Base-by-base conservation (phyloP, 2,329 filamentous ascomycete species). In the Curvularia sp. region DNA sequence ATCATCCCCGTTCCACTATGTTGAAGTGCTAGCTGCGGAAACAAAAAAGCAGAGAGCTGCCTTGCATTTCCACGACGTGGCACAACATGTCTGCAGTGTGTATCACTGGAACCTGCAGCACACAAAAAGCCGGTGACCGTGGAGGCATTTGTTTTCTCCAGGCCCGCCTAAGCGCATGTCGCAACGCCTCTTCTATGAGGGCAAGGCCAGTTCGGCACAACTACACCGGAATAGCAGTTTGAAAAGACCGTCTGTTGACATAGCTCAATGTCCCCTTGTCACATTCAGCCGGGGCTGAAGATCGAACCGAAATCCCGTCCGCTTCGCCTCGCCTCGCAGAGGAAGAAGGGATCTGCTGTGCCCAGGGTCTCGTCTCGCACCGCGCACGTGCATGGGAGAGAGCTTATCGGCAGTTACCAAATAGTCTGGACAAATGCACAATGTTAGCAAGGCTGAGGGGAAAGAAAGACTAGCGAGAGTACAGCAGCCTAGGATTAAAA, bases 151-250 rank as follows among this genome's bases (percentile, higher is more conserved):
- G 39, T 42, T 25, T 42, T 42, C 39, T 42, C 32, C 13, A 42
- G 6, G 42, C 43, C 50, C 38, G 51, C 45, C 51, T 45, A 55
- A 46, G 25, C 19, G 30, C 45, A 49, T 55, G 23, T 30, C 32
- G 19, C 12, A 18, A 45, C 34, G 34, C 32, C 25, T 28, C 25
- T 45, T 21, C 25, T 36, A 38, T 58, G 43, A 32, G 41, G 23
- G 46, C 13, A 15, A 41, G 42, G 36, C 32, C 9, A 13, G 41
- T 10, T 25, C 18, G 21, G 54, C 27, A 25, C 9, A 21, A 55
- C 25, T 58, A 58, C 28, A 58, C 45, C 18, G 55, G 55, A 54
- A 58, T 58, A 58, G 55, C 38, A 12, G 54, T 52, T 52, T 23
- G 23, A n/a, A 52, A 51, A 51, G 18, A 41, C 39, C 39, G 39